A percentile compares a stretch with the other conserved stretches of the same genome.
These are phyloP conservation scores for Mucor mucedo DNA, from an alignment of 371 early-diverging fungal genomes.

Conservation along the genomic window DNA sequence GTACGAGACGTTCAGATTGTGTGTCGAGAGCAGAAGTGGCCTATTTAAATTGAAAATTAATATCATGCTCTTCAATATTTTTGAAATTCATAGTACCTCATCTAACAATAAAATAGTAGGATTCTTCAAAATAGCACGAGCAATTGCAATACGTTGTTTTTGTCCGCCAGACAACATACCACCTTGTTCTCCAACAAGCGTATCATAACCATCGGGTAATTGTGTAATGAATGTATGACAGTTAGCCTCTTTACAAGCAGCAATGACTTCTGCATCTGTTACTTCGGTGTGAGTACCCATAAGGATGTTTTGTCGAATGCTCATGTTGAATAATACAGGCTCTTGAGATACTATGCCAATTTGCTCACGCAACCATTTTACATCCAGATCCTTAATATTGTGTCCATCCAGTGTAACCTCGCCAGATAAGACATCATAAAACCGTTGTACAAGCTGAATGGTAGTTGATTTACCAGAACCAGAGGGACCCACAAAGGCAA, in stretches of 20 bases:
- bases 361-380: slow-evolving; percentile 60
- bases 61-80: slow-evolving; percentile 24
- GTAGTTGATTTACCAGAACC: slow-evolving; percentile 76
- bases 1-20: slow-evolving; percentile 82
- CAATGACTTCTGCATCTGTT: slow-evolving; percentile 56
- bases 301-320: slow-evolving; percentile 75
- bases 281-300: slow-evolving; percentile 56
- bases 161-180: slow-evolving; percentile 86
- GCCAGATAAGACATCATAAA: slow-evolving; percentile 66
- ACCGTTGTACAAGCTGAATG: slow-evolving; percentile 65
- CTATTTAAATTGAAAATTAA: slow-evolving; percentile 60
- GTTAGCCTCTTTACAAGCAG: slow-evolving; percentile 73
- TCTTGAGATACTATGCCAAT: slow-evolving; percentile 76
- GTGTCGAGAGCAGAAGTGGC: slow-evolving; percentile 82
- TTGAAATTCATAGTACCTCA: slow-evolving; percentile 60
- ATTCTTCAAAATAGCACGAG: slow-evolving; percentile 72
- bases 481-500: slow-evolving; percentile 72
- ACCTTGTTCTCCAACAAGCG: slow-evolving; percentile 59
- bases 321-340: slow-evolving; percentile 74
- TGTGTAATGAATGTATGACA: slow-evolving; percentile 69
- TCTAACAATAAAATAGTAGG: slow-evolving; percentile 74
- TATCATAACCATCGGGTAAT: slow-evolving; percentile 76
- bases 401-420: slow-evolving; percentile 61
- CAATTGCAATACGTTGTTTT: slow-evolving; percentile 81
- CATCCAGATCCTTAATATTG: slow-evolving; percentile 55